Evolutionary conservation across 164 flowering plant genomes (phyloP), one percentile per base, ranked within the genome.

Genomic region (Berberis thunbergii): DNA sequence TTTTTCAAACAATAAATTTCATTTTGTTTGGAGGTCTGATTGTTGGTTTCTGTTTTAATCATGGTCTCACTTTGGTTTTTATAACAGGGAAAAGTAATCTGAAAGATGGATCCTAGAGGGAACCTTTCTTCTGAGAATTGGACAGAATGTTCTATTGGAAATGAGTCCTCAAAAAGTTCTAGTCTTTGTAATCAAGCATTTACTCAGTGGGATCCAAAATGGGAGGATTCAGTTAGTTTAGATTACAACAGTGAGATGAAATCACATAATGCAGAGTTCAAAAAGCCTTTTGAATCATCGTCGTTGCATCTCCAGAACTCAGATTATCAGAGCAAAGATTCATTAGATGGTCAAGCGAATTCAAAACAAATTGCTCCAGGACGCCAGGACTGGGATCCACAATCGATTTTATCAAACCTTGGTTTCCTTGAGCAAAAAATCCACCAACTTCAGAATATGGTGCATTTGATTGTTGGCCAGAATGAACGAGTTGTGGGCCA

Each of bases 391-490:
- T 91, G 92, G 94, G 96, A 91, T 67, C 84, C 91, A 13, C 69
- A 72, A 44, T 70, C 76, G 0, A 82, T 77, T 82, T 75, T 88
- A 2, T 83, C 66, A 69, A 91, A 82, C 64, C 91, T 91, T 63
- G 80, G 92, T 11, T 81, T 88, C 68, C 70, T 91, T 39, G 97
- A 91, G 67, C 81, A 84, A 49, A 91, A 88, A 80, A 87, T 91
- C 49, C 96, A 89, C 66, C 95, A 91, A 68, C 92, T 91, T 13
- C 92, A 83, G 70, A 86, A 81, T 64, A 65, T 86, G 56, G 88
- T 91, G 57, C 89, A 81, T 64, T 54, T 81, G 59, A 76, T 87
- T 53, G 79, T 71, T 58, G 78, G 75, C 2, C 74, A 78, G 40
- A 79, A 77, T 60, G 64, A 74, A 50, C 84, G 71, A 67, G 62